Percentiles rank a stretch among this genome's conserved stretches.
Evolutionary conservation across 2,329 filamentous ascomycete species (phyloP).

Genomic region (Botrytis fragariae): DNA sequence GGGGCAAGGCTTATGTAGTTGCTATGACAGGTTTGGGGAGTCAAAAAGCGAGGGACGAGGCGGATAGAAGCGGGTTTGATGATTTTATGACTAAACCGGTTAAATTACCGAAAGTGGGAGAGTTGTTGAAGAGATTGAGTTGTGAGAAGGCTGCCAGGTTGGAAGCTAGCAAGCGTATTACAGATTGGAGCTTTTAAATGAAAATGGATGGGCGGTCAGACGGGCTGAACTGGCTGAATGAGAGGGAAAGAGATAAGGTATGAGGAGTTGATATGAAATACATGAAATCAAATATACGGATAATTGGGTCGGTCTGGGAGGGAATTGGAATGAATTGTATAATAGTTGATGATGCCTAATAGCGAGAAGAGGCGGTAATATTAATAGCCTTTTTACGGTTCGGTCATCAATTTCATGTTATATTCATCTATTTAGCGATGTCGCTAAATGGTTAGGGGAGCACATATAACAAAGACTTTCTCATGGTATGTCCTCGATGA

Average conservation of each 20-base stretch:
- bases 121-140: slow-evolving; percentile 26
- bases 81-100: slow-evolving; percentile 54
- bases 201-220: too few species aligned
- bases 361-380: background rate
- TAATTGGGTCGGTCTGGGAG: background rate
- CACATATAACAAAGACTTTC: background rate
- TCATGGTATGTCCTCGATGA: background rate
- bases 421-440: background rate
- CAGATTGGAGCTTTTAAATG: background rate
- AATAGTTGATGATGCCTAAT: background rate
- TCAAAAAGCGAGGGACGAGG: slow-evolving; percentile 47
- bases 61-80: slow-evolving; percentile 52
- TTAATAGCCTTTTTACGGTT: background rate
- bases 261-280: too few species aligned
- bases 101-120: slow-evolving; percentile 28
- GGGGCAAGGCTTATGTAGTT: slow-evolving; percentile 44
- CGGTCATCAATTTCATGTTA: background rate
- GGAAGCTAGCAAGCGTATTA: background rate
- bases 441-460: background rate
- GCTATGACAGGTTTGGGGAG: slow-evolving; percentile 52
- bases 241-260: background rate
- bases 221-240: background rate
- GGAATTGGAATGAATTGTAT: background rate
- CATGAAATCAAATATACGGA: background rate
- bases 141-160: slow-evolving; percentile 20